These are phyloP conservation scores for Pythium oligandrum DNA, from an alignment of 352 stramenopile species.

Conservation along the genomic window DNA sequence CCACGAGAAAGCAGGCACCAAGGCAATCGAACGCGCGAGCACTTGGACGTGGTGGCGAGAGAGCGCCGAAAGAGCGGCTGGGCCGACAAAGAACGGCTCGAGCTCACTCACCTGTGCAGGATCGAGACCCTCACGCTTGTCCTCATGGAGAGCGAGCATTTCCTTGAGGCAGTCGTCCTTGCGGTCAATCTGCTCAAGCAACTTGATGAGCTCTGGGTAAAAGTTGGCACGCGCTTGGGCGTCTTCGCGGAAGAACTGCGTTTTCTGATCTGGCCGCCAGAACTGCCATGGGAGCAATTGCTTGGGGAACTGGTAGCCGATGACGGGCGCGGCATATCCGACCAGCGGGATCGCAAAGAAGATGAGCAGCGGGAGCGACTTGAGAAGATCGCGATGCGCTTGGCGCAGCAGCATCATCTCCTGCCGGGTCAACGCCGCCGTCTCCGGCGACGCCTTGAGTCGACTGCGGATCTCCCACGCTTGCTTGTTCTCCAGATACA, in stretches of 20 bases:
- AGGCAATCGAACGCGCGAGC: conserved; percentile 45
- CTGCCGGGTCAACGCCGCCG: conserved; percentile 37
- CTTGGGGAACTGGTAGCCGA: conserved; percentile 85
- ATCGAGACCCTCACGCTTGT: conserved; percentile 22
- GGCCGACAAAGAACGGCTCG: conserved; percentile 56
- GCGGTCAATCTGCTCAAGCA: conserved; percentile 61
- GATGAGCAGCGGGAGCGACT: conserved; percentile 68
- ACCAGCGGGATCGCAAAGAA: conserved; percentile 72
- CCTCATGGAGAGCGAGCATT: conserved; percentile 26
- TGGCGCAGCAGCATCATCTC: conserved; percentile 83
- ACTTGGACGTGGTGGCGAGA: conserved; percentile 43
- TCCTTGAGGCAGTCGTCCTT: conserved; percentile 46
- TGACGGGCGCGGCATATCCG: conserved; percentile 66
- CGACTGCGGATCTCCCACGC: conserved; percentile 65
- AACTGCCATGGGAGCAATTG: conserved; percentile 83
- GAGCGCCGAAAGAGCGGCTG: conserved; percentile 38
- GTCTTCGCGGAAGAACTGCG: conserved; percentile 74
- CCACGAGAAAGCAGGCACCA: conserved; percentile 56
- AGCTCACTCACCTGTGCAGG: conserved; percentile 59
- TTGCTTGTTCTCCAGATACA: conserved; percentile 74
- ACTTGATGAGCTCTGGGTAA: conserved; percentile 52
- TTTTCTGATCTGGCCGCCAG: conserved; percentile 79
- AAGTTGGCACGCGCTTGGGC: conserved; percentile 39
- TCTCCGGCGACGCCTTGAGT: conserved; percentile 30
- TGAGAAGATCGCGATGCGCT: conserved; percentile 77